These are phyloP conservation scores for Sequoiadendron giganteum DNA, from an alignment of 75 land plant species.

Conservation along the genomic window DNA sequence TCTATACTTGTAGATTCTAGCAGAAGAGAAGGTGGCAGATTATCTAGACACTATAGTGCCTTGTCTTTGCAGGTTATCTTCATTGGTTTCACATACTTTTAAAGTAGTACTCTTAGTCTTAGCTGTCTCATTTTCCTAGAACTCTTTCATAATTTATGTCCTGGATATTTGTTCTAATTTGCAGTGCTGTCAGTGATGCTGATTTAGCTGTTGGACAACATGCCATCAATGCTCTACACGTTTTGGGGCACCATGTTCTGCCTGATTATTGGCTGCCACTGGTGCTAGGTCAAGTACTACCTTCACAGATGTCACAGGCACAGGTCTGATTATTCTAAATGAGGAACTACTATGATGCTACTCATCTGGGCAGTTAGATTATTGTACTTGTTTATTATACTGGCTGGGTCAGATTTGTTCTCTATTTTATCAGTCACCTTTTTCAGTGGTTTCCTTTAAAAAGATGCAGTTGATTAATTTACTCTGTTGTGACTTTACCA, in stretches of 20 bases:
- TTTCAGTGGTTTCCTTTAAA: neutral
- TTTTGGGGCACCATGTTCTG: slow-evolving; percentile 24
- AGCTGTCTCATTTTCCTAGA: neutral
- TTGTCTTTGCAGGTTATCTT: slow-evolving; percentile 30
- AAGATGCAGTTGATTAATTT: neutral
- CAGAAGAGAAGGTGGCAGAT: slow-evolving; percentile 22
- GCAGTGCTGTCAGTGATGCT: slow-evolving; percentile 45
- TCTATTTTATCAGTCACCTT: neutral
- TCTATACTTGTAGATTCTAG: slow-evolving; percentile 22
- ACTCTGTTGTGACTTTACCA: neutral
- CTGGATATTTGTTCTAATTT: slow-evolving; percentile 9
- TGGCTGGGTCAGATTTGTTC: neutral
- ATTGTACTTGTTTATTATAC: neutral
- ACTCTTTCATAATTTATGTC: neutral
- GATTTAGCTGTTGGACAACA: slow-evolving; percentile 30
- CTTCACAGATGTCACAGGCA: slow-evolving; percentile 13
- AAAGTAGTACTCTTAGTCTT: too few species aligned
- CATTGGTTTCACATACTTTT: neutral
- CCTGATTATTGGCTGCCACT: slow-evolving; percentile 28
- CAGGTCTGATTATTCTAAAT: slow-evolving; percentile 18
- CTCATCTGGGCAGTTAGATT: neutral
- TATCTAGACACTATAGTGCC: slow-evolving; percentile 29
- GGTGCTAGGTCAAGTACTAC: slow-evolving; percentile 22
- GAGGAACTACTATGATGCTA: neutral
- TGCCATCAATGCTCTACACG: slow-evolving; percentile 18